Conservation (phyloP, 768 basidiomycete species). For the Mycena galericulata region DNA sequence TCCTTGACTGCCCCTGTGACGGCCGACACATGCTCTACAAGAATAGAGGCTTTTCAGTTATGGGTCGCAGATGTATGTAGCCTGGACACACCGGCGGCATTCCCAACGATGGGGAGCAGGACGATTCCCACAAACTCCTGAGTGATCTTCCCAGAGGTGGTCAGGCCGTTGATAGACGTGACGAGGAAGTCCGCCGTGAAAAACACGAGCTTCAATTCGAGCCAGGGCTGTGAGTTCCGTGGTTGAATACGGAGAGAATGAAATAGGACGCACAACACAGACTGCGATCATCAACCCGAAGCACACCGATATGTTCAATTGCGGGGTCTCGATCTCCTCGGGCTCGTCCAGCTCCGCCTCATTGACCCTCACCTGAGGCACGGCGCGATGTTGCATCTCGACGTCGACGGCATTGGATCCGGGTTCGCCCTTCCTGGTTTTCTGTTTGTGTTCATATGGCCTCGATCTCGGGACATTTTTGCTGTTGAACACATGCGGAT, state of each 20-base stretch:
- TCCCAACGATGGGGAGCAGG: slow-evolving; percentile 79
- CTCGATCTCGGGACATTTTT: slow-evolving; percentile 28
- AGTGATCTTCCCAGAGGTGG: slow-evolving; percentile 57
- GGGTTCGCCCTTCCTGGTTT: neutral
- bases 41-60: neutral
- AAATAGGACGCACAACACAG: slow-evolving; percentile 13
- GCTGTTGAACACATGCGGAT: slow-evolving; percentile 59
- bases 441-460: slow-evolving; percentile 25
- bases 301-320: slow-evolving; percentile 27
- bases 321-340: slow-evolving; percentile 4
- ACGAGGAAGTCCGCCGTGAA: slow-evolving; percentile 63
- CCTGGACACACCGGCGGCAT: slow-evolving; percentile 52
- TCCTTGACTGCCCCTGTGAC: slow-evolving; percentile 77
- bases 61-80: neutral
- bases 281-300: slow-evolving; percentile 47
- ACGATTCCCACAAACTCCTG: slow-evolving; percentile 74
- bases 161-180: slow-evolving; percentile 71
- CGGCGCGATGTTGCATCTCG: neutral
- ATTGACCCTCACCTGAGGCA: neutral
- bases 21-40: slow-evolving; percentile 74
- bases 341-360: neutral
- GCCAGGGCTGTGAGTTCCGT: neutral
- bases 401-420: neutral
- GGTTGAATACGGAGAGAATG: too few relatives aligned
- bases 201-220: slow-evolving; percentile 46